phyloP scores from a whole-genome alignment of 1,284 basidiomycete genomes.

The Sutorius eximius region DNA sequence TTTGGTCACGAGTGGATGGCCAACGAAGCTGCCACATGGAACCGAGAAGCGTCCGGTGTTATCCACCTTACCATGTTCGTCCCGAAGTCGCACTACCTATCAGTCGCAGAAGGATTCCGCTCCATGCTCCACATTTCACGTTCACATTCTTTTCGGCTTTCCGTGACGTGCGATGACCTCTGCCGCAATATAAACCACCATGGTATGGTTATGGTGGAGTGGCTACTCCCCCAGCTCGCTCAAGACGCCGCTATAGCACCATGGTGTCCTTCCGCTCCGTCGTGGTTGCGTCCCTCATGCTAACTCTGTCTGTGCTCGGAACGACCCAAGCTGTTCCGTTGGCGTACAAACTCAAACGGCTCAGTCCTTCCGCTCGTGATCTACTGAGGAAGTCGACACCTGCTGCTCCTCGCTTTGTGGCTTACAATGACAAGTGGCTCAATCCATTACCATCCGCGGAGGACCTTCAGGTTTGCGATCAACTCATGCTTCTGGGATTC shows the following conservation, averaged over 20 bases:
- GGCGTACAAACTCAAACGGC: slow-evolving; percentile 15
- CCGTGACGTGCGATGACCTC: not conserved
- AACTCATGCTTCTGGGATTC: not conserved
- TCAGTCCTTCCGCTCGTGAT: slow-evolving; percentile 36
- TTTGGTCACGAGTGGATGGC: not conserved
- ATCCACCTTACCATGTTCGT: slow-evolving; percentile 1
- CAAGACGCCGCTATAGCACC: not conserved
- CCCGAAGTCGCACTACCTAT: not conserved
- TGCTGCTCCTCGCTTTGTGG: slow-evolving; percentile 50
- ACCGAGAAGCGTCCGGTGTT: not conserved
- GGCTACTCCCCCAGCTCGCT: slow-evolving; percentile 4
- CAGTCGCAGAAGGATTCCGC: not conserved
- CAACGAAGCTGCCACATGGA: not conserved
- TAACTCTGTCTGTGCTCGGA: slow-evolving; percentile 17
- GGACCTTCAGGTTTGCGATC: slow-evolving; percentile 38
- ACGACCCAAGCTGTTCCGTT: slow-evolving; percentile 19
- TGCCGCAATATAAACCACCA: slow-evolving; percentile 20
- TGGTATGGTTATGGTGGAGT: not conserved
- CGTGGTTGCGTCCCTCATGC: slow-evolving; percentile 2
- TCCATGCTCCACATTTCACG: not conserved
- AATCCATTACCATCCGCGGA: slow-evolving; percentile 43
- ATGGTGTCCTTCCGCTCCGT: slow-evolving; percentile 23
- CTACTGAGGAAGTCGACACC: slow-evolving; percentile 44
- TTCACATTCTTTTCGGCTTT: not conserved
- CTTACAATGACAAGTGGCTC: slow-evolving; percentile 48